Percentiles rank a stretch among this genome's conserved stretches.
Conservation (phyloP, 2,329 filamentous ascomycete species). For the Colletotrichum sp. region DNA sequence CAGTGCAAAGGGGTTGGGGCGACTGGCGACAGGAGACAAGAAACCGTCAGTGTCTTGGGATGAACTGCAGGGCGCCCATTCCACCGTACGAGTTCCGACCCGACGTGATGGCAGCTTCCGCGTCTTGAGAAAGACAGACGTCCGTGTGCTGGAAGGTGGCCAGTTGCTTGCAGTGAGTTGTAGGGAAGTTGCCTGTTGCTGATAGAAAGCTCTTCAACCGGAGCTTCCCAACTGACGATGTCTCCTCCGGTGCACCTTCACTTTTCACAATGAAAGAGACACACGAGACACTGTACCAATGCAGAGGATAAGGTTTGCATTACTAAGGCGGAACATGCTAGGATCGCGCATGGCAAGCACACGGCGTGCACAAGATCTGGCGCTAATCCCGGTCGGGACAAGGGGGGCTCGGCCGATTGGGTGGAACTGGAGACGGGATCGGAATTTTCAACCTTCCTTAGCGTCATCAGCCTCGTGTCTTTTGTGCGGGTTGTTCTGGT, state of each 20-base stretch:
- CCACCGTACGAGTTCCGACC: not conserved
- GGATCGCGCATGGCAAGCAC: conserved; percentile 6
- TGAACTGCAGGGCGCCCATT: not conserved
- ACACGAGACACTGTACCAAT: conserved; percentile 12
- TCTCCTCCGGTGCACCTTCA: not conserved
- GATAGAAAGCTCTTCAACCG: not conserved
- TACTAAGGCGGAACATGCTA: conserved; percentile 16
- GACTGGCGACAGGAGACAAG: not conserved
- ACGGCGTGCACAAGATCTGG: conserved; percentile 19
- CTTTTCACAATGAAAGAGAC: not conserved
- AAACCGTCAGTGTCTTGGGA: conserved; percentile 12
- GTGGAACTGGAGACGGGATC: conserved; percentile 12
- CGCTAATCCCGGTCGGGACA: not conserved
- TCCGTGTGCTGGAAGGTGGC: not conserved
- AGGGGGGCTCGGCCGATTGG: conserved; percentile 2
- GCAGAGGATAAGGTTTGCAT: conserved; percentile 23
- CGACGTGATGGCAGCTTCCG: not conserved
- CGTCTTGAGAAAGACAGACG: not conserved
- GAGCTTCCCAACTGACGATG: not conserved
- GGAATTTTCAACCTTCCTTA: conserved; percentile 9
- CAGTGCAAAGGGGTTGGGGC: not conserved
- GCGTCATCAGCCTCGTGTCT: conserved; percentile 15
- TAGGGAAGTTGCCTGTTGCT: conserved; percentile 9
- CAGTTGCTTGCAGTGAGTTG: not conserved
- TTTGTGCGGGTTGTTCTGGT: conserved; percentile 11